Evolutionary conservation across 2,329 filamentous ascomycete species (phyloP).

Genomic region (Furcasterigmium furcatum): DNA sequence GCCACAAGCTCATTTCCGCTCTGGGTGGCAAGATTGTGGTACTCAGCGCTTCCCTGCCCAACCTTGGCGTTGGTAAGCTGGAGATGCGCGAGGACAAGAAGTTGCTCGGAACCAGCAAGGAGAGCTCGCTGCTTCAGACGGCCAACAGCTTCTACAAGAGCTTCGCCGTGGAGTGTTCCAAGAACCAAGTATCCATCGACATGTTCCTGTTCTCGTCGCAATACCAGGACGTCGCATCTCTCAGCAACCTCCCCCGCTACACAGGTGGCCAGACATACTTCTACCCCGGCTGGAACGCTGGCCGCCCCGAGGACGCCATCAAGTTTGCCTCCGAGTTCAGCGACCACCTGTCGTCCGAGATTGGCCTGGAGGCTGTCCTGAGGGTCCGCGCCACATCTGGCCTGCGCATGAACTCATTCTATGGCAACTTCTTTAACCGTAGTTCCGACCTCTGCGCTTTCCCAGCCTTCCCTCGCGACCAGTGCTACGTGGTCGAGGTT

Average conservation of each 20-base stretch:
- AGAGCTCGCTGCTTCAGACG: slow-evolving; percentile 82
- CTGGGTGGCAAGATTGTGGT: slow-evolving; percentile 95
- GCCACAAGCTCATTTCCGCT: slow-evolving; percentile 92
- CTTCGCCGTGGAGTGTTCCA: slow-evolving; percentile 97
- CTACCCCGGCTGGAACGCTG: slow-evolving; percentile 97
- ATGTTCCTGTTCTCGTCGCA: slow-evolving; percentile 97
- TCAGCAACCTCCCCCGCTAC: slow-evolving; percentile 93
- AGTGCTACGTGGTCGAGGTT: slow-evolving; percentile 96
- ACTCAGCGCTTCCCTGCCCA: slow-evolving; percentile 84
- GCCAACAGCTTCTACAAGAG: slow-evolving; percentile 98
- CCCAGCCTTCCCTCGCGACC: slow-evolving; percentile 94
- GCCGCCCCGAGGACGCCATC: slow-evolving; percentile 89
- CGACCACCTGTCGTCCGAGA: slow-evolving; percentile 94
- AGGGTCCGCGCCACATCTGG: slow-evolving; percentile 94
- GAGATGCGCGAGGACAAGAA: slow-evolving; percentile 97
- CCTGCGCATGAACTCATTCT: slow-evolving; percentile 94
- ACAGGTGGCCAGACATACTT: slow-evolving; percentile 98
- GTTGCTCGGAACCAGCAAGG: slow-evolving; percentile 88
- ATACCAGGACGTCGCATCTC: slow-evolving; percentile 94
- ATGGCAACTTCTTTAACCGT: slow-evolving; percentile 99
- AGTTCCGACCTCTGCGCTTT: slow-evolving; percentile 97
- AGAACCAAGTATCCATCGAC: slow-evolving; percentile 97
- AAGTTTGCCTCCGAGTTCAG: slow-evolving; percentile 98
- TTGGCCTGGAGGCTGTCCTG: slow-evolving; percentile 92
- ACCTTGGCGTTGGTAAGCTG: slow-evolving; percentile 83